These are phyloP conservation scores for Beauveria asiatica DNA, from an alignment of 2,329 filamentous ascomycete species.

Conservation along the genomic window DNA sequence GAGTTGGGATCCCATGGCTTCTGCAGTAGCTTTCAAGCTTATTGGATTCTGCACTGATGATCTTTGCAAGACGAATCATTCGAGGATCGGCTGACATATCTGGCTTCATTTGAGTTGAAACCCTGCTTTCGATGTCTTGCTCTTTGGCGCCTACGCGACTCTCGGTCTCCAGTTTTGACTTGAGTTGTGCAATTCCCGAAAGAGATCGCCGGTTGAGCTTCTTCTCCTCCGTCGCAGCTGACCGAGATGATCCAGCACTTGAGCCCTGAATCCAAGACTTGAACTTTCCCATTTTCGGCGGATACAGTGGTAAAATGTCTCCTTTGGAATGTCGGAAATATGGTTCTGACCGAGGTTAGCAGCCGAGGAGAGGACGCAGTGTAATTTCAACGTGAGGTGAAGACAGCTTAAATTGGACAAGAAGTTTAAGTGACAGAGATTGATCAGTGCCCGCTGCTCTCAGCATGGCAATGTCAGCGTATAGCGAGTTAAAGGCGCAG, in stretches of 20 bases:
- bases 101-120: conserved; percentile 8
- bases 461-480: neutral
- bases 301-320: neutral
- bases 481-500: neutral
- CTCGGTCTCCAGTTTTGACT: neutral
- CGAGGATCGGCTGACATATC: conserved; percentile 22
- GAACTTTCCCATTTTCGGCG: conserved; percentile 6
- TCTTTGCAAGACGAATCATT: conserved; percentile 38
- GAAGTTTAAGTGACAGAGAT: neutral
- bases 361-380: neutral
- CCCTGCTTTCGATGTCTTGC: neutral
- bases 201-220: conserved; percentile 10
- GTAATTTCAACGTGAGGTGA: neutral
- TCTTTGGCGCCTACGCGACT: neutral
- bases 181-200: neutral
- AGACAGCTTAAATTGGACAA: neutral
- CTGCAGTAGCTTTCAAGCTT: conserved; percentile 40
- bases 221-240: conserved; percentile 2
- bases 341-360: neutral
- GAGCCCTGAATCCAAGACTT: conserved; percentile 11
- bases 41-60: conserved; percentile 39
- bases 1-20: conserved; percentile 31
- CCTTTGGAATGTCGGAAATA: neutral
- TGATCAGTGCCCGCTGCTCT: neutral
- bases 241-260: neutral